Evolutionary conservation across 169 alveolate genomes (phyloP).

Genomic region (Eimeria sp.): DNA sequence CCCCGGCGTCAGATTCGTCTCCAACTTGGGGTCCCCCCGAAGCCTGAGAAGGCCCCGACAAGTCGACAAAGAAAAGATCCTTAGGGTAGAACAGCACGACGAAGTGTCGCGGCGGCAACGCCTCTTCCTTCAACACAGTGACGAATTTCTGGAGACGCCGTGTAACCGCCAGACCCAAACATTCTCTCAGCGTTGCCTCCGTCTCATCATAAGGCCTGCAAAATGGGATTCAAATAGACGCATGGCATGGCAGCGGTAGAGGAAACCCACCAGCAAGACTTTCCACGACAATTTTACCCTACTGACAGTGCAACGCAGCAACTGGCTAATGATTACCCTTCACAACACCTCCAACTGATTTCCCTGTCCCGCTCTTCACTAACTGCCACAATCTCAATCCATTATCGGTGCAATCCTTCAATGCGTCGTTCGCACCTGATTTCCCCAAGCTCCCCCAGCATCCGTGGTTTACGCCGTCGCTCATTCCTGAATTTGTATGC

Average conservation of each 20-base stretch:
- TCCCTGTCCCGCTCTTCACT: background rate
- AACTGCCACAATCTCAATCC: background rate
- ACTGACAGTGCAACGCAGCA: background rate
- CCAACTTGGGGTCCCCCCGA: background rate
- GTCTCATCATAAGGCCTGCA: slow-evolving; percentile 81
- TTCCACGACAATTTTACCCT: background rate
- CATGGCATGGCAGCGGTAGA: background rate
- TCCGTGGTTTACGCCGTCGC: slow-evolving; percentile 92
- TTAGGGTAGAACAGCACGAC: slow-evolving; percentile 80
- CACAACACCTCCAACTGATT: too few relatives aligned
- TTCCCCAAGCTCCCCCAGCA: slow-evolving; percentile 93
- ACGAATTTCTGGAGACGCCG: slow-evolving; percentile 78
- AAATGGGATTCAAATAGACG: background rate
- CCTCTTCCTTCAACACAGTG: slow-evolving; percentile 67
- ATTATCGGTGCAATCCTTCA: background rate
- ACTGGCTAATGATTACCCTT: too few relatives aligned
- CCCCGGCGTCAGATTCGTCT: slow-evolving; percentile 14
- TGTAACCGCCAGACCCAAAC: slow-evolving; percentile 71
- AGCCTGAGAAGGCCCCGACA: slow-evolving; percentile 46
- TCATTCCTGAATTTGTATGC: slow-evolving; percentile 88
- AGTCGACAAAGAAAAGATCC: slow-evolving; percentile 66
- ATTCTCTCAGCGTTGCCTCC: slow-evolving; percentile 76
- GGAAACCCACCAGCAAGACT: background rate
- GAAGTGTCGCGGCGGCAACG: slow-evolving; percentile 73
- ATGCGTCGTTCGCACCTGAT: slow-evolving; percentile 63